Evolutionary conservation across 768 basidiomycete genomes (phyloP).

Genomic region (Austroboletus eburneus): DNA sequence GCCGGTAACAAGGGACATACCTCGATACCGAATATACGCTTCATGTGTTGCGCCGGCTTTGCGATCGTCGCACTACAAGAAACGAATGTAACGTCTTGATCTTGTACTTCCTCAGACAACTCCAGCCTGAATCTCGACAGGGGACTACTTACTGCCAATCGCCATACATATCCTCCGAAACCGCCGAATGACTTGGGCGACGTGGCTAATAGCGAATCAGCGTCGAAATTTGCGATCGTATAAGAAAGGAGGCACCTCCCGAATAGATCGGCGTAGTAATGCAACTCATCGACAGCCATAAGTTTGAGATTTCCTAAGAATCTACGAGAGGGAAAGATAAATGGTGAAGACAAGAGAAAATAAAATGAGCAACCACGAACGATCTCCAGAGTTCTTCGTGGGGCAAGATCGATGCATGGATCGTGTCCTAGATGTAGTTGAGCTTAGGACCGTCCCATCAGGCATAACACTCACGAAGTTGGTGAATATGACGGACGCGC

Average conservation of each 20-base stretch:
- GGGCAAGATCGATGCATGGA: constrained; percentile 82
- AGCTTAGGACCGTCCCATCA: neutral
- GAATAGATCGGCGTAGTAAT: constrained; percentile 78
- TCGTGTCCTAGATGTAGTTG: constrained; percentile 56
- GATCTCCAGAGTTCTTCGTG: constrained; percentile 82
- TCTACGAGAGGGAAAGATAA: constrained; percentile 32
- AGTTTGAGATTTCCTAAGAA: constrained; percentile 75
- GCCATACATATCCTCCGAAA: constrained; percentile 72
- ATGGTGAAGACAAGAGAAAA: neutral
- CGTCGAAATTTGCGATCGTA: neutral
- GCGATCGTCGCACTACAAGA: constrained; percentile 88
- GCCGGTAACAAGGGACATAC: constrained; percentile 15
- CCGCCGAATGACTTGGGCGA: constrained; percentile 73
- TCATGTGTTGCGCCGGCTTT: constrained; percentile 74
- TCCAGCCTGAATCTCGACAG: neutral
- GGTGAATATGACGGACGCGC: constrained; percentile 78
- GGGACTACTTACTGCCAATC: constrained; percentile 59
- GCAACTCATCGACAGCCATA: constrained; percentile 81
- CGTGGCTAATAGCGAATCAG: constrained; percentile 49
- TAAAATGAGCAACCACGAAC: constrained; percentile 31
- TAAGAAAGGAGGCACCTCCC: constrained; percentile 52
- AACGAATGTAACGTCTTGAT: constrained; percentile 57
- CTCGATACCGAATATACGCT: constrained; percentile 64
- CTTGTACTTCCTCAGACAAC: constrained; percentile 27
- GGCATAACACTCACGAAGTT: constrained; percentile 63